Evolutionary conservation across 306 rosid genomes (phyloP), one percentile per base, ranked within the genome.

Genomic region (Pueraria montana): DNA sequence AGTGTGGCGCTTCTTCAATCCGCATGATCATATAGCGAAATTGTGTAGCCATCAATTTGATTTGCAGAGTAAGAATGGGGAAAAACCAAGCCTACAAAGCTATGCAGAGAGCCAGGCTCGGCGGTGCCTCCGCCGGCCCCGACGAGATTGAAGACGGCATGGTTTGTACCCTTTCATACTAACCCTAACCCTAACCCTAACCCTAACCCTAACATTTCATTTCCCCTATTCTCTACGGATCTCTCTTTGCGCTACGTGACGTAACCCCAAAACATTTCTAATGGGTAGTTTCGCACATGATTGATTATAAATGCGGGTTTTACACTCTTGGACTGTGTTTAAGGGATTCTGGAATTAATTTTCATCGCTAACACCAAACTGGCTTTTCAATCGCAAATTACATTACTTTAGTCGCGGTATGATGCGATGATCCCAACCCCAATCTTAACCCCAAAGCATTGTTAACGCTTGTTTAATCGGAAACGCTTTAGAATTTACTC

Each of bases 51-150:
- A n/a, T n/a, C n/a, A n/a, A n/a, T n/a, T 80, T 17, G 11, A 70
- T 58, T 23, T 6, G 20, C 10, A 61, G 13, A 43, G 36, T 48
- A 76, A 77, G 3, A 79, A 96, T 96, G 99, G 99, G 99, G 27
- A 96, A 96, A 84, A 96, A 96, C 82, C 99, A 96, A 87, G 97
- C 99, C 13, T 94, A 96, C 91, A 94, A 96, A 89, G 99, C 99
- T 61, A 94, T 94, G 99, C 99, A 96, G 91, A 76, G 97, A 87
- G 78, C 99, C 49, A 87, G 97, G 92, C 80, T 96, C 2, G 99
- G 99, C 72, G 91, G 98, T 49, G 89, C 89, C 87, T 87, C 98
- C 38, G 93, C 89, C 48, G 99, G 95, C 48, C 97, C 99, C 2
- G 97, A 87, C 5, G 99, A 96, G 88, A 61, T 92, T 45, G 99